Base-by-base conservation (phyloP, 164 flowering plant species). In the Vitis vinifera region DNA sequence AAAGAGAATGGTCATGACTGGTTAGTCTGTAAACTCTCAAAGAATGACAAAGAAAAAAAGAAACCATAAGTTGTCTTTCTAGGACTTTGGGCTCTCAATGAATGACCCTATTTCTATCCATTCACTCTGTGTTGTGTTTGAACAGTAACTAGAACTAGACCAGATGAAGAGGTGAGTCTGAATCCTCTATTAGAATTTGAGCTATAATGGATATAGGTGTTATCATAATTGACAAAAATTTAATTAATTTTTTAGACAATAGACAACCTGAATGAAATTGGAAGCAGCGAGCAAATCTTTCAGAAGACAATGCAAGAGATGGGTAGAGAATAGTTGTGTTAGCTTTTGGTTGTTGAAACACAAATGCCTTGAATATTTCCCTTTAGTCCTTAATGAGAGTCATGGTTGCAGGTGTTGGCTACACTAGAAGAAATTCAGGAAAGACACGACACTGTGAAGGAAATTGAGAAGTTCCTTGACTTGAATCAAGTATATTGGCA, bases 381-480 rank as follows among this genome's bases (percentile, higher is more conserved):
- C n/a, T 7, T 51, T n/a, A 15, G 23, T 51, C 11, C 13, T 16
- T 44, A 29, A 19, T 9, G 17, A 19, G 52, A 17, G n/a, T 10
- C 13, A 52, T 75, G 64, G 30, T 67, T 81, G 37, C 71, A 93
- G 95, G 86, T 93, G 50, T 47, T 89, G 63, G 84, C 78, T 55
- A 84, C 98, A 2, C 44, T 89, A 12, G 93, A 81, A 71, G 98
- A 93, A 78, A 93, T 91, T 71, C 97, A 91, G 65, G 97, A 91
- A 70, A 77, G 98, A 61, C 93, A 87, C 68, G 93, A 89, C 68
- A 87, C 94, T 3, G 95, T 93, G 10, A 86, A 68, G 75, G 97
- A 91, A 63, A 82, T 93, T n/a, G 93, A 84, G 73, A 91, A 87
- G 78, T 92, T 93, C 68, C 88, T 88, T 58, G 97, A 89, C 68